Evolutionary conservation across 805 yeast genomes (phyloP).

Genomic region (Barnettozyma populi): DNA sequence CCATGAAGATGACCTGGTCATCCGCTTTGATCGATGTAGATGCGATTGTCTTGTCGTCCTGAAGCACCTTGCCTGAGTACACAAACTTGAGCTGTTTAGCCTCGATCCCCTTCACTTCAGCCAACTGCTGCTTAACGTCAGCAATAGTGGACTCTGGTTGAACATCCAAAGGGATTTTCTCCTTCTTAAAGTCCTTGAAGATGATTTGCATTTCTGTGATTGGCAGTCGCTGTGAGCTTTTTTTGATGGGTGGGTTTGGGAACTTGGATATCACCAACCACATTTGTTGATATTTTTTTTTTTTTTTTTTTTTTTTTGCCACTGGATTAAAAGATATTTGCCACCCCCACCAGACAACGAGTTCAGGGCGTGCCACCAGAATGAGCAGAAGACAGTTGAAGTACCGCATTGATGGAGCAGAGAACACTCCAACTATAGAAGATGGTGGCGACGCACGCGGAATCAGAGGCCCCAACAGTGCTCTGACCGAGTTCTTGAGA

Average conservation of each 20-base stretch:
- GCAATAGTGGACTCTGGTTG: conserved; percentile 44
- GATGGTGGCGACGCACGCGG: conserved; percentile 18
- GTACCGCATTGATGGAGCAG: conserved; percentile 19
- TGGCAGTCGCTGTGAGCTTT: neutral
- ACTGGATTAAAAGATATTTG: neutral
- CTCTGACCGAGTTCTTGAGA: conserved; percentile 80
- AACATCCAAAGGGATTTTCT: conserved; percentile 73
- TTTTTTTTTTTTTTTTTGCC: conserved; percentile 2
- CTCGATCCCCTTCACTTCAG: conserved; percentile 61
- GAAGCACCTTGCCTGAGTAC: conserved; percentile 78
- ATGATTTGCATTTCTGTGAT: conserved; percentile 57
- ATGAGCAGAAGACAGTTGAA: conserved; percentile 26
- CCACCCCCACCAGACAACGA: conserved; percentile 1
- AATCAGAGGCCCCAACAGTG: conserved; percentile 65
- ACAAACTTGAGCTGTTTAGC: conserved; percentile 78
- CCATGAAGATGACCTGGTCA: conserved; percentile 91
- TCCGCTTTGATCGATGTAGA: conserved; percentile 71
- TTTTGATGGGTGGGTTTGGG: neutral
- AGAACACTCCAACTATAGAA: conserved; percentile 4
- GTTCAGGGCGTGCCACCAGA: neutral
- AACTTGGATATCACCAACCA: neutral
- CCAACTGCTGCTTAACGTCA: conserved; percentile 70
- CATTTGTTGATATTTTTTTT: neutral
- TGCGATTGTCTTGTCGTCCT: conserved; percentile 71
- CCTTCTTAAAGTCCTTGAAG: conserved; percentile 91